phyloP scores from a whole-genome alignment of 352 stramenopile genomes.

The Phytophthora megakarya region DNA sequence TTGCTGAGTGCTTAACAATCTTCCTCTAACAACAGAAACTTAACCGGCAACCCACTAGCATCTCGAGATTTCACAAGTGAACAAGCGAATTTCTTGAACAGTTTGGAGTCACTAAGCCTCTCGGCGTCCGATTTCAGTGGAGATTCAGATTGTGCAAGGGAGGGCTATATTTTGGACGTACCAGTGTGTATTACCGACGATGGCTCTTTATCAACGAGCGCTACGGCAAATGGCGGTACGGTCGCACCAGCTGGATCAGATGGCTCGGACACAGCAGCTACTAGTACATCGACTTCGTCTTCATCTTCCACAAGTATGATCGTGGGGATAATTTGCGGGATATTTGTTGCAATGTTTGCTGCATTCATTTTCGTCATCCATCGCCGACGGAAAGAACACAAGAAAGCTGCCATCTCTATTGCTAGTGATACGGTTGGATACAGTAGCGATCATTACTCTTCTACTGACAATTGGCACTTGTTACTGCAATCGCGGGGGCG shows the following conservation, averaged over 20 bases:
- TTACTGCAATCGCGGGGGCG: constrained; percentile 15
- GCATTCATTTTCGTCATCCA: constrained; percentile 28
- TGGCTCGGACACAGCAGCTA: constrained; percentile 8
- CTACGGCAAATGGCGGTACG: neutral
- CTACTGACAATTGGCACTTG: constrained; percentile 9
- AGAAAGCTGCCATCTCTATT: constrained; percentile 11
- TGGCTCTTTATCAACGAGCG: constrained; percentile 5
- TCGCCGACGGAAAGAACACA: constrained; percentile 17
- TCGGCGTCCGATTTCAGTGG: constrained; percentile 36
- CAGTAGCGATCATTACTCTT: constrained; percentile 20
- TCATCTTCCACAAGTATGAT: constrained; percentile 28
- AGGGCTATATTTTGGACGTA: constrained; percentile 24
- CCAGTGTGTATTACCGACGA: constrained; percentile 33
- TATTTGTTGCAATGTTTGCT: constrained; percentile 22
- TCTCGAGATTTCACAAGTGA: constrained; percentile 40
- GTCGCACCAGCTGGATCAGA: neutral
- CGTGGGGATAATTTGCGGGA: constrained; percentile 25
- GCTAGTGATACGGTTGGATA: constrained; percentile 23
- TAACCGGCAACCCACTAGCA: constrained; percentile 45
- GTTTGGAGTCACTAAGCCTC: constrained; percentile 35
- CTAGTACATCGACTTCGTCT: constrained; percentile 1
- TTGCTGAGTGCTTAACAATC: neutral
- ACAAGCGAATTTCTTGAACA: constrained; percentile 36
- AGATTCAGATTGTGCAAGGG: constrained; percentile 11
- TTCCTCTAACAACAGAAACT: constrained; percentile 13